phyloP scores from a whole-genome alignment of 2,329 filamentous ascomycete species.

The Claviceps capensis region DNA sequence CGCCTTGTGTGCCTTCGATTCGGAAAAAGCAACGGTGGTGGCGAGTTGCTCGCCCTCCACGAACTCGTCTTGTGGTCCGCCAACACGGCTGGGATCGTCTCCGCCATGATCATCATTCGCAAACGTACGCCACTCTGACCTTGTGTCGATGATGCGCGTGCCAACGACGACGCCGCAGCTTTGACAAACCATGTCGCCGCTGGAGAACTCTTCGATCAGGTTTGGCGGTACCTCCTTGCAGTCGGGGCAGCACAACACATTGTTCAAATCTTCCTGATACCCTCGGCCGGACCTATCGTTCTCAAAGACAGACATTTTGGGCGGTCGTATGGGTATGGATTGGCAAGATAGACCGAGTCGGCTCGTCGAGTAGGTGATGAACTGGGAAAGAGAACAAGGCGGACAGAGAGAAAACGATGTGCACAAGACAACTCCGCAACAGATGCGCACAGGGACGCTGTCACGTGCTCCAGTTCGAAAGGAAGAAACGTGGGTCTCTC shows the following conservation, averaged over 20 bases:
- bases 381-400: slow-evolving; percentile 1
- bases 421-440: neutral
- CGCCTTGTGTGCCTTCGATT: slow-evolving; percentile 57
- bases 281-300: slow-evolving; percentile 17
- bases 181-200: slow-evolving; percentile 82
- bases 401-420: slow-evolving; percentile 5
- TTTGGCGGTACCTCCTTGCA: slow-evolving; percentile 89
- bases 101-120: slow-evolving; percentile 95
- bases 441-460: neutral
- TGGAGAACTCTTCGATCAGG: slow-evolving; percentile 82
- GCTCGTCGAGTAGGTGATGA: slow-evolving; percentile 10
- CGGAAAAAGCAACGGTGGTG: slow-evolving; percentile 75
- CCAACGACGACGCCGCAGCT: slow-evolving; percentile 85
- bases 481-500: neutral
- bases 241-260: slow-evolving; percentile 74
- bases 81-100: slow-evolving; percentile 95
- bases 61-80: slow-evolving; percentile 81
- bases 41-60: slow-evolving; percentile 82
- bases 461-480: neutral
- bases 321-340: slow-evolving; percentile 18
- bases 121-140: slow-evolving; percentile 97
- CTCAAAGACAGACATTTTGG: slow-evolving; percentile 33
- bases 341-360: slow-evolving; percentile 5
- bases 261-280: slow-evolving; percentile 68
- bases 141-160: slow-evolving; percentile 84